phyloP scores from a whole-genome alignment of 345 rosid species.

The Erodium maritimum region DNA sequence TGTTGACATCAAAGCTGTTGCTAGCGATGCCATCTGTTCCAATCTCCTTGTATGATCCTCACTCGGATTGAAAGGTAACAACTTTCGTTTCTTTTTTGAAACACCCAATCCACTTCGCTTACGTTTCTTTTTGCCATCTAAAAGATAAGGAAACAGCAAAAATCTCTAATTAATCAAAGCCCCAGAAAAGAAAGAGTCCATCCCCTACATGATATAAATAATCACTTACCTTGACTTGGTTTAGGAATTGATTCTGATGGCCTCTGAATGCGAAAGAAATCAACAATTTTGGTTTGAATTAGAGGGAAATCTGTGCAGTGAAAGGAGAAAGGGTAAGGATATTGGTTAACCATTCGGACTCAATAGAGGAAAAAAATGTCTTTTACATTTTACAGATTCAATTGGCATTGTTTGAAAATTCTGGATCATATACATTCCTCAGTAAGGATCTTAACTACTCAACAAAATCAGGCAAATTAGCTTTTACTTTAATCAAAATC shows the following conservation, averaged over 20 bases:
- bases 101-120: slow-evolving; percentile 43
- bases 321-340: not conserved
- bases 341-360: not conserved
- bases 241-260: slow-evolving; percentile 11
- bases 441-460: not conserved
- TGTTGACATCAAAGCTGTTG: slow-evolving; percentile 65
- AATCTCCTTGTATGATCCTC: slow-evolving; percentile 51
- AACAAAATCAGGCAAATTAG: not conserved
- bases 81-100: slow-evolving; percentile 66
- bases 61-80: slow-evolving; percentile 56
- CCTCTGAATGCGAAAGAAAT: slow-evolving; percentile 72
- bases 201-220: not conserved
- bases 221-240: slow-evolving; percentile 24
- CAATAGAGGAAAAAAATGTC: not conserved
- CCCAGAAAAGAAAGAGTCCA: not conserved
- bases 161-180: not conserved
- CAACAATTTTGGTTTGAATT: slow-evolving; percentile 69
- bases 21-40: slow-evolving; percentile 86
- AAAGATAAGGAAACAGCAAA: not conserved
- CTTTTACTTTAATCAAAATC: too few species aligned
- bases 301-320: slow-evolving; percentile 50
- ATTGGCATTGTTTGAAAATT: too few species aligned
- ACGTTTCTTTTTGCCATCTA: slow-evolving; percentile 44
- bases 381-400: too few species aligned
- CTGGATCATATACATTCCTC: too few species aligned